Evolutionary conservation across 768 basidiomycete species (phyloP).

Genomic region (Tricholoma sp.): DNA sequence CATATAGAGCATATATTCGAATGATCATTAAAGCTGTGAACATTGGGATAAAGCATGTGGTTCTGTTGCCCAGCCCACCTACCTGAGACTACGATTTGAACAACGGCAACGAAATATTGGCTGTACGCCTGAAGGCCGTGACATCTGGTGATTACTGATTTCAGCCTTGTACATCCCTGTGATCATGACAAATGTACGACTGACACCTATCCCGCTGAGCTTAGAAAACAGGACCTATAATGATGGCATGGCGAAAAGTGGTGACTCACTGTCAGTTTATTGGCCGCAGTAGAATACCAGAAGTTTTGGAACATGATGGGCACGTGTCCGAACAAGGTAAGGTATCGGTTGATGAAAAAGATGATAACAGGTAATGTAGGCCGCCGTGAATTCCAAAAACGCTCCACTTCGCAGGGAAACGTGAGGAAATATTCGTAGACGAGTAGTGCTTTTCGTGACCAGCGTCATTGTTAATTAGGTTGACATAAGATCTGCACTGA

Average conservation of each 20-base stretch:
- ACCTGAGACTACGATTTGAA: constrained; percentile 13
- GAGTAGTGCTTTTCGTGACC: constrained; percentile 14
- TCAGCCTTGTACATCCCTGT: constrained; percentile 1
- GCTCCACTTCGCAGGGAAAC: constrained; percentile 27
- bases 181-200: background rate
- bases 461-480: background rate
- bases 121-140: constrained; percentile 10
- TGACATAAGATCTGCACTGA: too few species aligned
- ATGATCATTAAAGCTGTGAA: background rate
- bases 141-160: constrained; percentile 5
- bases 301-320: constrained; percentile 23
- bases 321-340: constrained; percentile 25
- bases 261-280: constrained; percentile 10
- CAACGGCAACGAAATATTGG: constrained; percentile 12
- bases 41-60: background rate
- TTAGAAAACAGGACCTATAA: background rate
- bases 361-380: constrained; percentile 19
- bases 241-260: too few species aligned
- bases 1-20: constrained; percentile 1
- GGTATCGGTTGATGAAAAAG: constrained; percentile 33
- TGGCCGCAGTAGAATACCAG: constrained; percentile 13
- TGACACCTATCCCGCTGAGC: constrained; percentile 8
- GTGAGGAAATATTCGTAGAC: constrained; percentile 40
- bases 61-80: background rate
- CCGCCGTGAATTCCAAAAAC: constrained; percentile 29